phyloP scores from a whole-genome alignment of 140 eudicot genomes.

The Senecio squalidus region DNA sequence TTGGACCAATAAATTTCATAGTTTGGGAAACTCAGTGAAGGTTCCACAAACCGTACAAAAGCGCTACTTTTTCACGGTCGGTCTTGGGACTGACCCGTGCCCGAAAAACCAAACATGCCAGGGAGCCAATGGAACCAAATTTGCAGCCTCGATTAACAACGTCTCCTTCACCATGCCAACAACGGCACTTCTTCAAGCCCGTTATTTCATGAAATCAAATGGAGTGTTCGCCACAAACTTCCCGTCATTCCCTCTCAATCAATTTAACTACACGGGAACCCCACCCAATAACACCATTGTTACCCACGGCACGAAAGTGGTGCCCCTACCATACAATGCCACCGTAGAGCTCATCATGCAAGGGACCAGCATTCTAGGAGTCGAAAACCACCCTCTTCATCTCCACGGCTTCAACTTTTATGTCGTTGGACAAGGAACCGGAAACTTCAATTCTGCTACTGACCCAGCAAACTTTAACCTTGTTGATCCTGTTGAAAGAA shows the following conservation, averaged over 20 bases:
- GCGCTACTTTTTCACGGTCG: slow-evolving; percentile 49
- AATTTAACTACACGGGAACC: slow-evolving; percentile 65
- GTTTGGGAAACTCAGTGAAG: slow-evolving; percentile 50
- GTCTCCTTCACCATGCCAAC: slow-evolving; percentile 55
- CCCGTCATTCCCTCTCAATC: slow-evolving; percentile 39
- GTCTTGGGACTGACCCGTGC: slow-evolving; percentile 62
- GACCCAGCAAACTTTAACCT: slow-evolving; percentile 58
- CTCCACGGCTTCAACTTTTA: slow-evolving; percentile 56
- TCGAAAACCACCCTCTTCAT: slow-evolving; percentile 77
- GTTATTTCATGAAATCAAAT: slow-evolving; percentile 30
- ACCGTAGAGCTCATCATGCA: slow-evolving; percentile 67
- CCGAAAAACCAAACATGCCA: slow-evolving; percentile 70
- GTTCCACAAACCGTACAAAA: slow-evolving; percentile 62
- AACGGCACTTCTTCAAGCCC: slow-evolving; percentile 57
- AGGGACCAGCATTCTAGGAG: slow-evolving; percentile 56
- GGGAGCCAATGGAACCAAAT: slow-evolving; percentile 71
- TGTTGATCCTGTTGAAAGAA: slow-evolving; percentile 67
- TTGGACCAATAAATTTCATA: slow-evolving; percentile 47
- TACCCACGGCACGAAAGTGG: slow-evolving; percentile 44
- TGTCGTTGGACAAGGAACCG: slow-evolving; percentile 68
- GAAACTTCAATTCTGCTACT: slow-evolving; percentile 45
- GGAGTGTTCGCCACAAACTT: slow-evolving; percentile 52
- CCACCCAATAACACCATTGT: slow-evolving; percentile 75
- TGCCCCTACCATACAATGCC: slow-evolving; percentile 60
- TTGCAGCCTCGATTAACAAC: slow-evolving; percentile 63